Conservation (phyloP, 805 yeast species). For the Maudiozyma pseudohumilis region DNA sequence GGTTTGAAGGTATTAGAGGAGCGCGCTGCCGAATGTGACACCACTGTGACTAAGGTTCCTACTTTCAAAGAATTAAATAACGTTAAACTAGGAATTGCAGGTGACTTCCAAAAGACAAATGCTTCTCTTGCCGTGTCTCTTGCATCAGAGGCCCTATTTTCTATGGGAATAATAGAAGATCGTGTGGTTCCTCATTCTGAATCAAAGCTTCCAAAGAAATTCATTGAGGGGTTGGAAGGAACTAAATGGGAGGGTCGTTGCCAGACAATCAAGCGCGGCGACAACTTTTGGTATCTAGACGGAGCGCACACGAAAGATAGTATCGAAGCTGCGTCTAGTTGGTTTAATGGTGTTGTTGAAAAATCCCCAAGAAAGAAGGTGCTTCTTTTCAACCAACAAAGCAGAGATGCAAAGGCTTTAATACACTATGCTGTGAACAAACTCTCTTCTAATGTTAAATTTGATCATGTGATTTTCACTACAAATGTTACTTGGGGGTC, state of each 20-base stretch:
- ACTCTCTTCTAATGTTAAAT: conserved; percentile 35
- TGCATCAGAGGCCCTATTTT: conserved; percentile 48
- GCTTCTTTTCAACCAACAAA: conserved; percentile 87
- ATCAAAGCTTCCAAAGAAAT: conserved; percentile 36
- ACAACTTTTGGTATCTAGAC: conserved; percentile 71
- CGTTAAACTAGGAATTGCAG: conserved; percentile 60
- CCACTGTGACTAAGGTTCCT: conserved; percentile 43
- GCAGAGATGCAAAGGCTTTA: conserved; percentile 68
- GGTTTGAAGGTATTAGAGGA: conserved; percentile 48
- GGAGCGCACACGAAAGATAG: conserved; percentile 96
- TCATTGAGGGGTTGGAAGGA: conserved; percentile 47
- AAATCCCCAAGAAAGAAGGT: conserved; percentile 30
- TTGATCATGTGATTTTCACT: conserved; percentile 75
- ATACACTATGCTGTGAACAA: conserved; percentile 42
- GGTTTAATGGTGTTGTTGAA: conserved; percentile 45
- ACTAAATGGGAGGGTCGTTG: conserved; percentile 96
- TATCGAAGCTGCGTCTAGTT: conserved; percentile 64
- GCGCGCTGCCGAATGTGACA: conserved; percentile 59
- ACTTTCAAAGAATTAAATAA: conserved; percentile 30
- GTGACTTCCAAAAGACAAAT: conserved; percentile 73
- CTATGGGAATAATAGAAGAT: conserved; percentile 35
- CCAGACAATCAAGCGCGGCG: conserved; percentile 47
- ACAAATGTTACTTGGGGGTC: conserved; percentile 88
- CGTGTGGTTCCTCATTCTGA: conserved; percentile 8
- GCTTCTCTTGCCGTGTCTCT: conserved; percentile 81